Evolutionary conservation across 179 eudicot genomes (phyloP).

Genomic region (Drosera spatulata): DNA sequence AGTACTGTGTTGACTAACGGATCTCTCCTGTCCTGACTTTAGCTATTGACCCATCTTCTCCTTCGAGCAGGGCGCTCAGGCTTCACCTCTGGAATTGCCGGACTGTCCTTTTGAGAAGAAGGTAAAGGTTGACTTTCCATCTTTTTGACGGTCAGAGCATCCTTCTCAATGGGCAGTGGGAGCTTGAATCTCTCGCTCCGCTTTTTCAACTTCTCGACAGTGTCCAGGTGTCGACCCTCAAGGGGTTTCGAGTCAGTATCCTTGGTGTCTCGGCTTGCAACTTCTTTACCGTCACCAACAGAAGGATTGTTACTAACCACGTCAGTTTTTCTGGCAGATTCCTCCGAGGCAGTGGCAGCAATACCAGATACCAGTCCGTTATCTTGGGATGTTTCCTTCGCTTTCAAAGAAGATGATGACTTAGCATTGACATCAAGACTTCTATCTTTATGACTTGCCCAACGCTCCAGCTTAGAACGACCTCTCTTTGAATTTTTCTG

Average conservation of each 20-base stretch:
- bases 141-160: conserved; percentile 32
- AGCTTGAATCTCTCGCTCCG: conserved; percentile 80
- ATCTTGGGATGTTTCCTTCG: conserved; percentile 14
- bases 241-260: too few species aligned
- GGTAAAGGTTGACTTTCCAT: conserved; percentile 49
- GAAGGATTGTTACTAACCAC: conserved; percentile 19
- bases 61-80: conserved; percentile 79
- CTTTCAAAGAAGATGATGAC: conserved; percentile 24
- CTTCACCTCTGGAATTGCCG: conserved; percentile 44
- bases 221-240: conserved; percentile 53
- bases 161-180: conserved; percentile 77
- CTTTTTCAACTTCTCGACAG: conserved; percentile 71
- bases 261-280: conserved; percentile 19
- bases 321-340: conserved; percentile 27
- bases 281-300: conserved; percentile 27
- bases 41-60: conserved; percentile 72
- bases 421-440: conserved; percentile 28
- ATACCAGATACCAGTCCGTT: too few species aligned
- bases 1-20: too few species aligned
- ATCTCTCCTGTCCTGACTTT: not conserved
- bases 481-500: conserved; percentile 58
- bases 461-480: conserved; percentile 87
- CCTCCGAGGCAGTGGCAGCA: conserved; percentile 22
- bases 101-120: conserved; percentile 39
- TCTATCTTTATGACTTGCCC: conserved; percentile 85